These are phyloP conservation scores for Vitis labrusca DNA, from an alignment of 164 flowering plant species.

Conservation along the genomic window DNA sequence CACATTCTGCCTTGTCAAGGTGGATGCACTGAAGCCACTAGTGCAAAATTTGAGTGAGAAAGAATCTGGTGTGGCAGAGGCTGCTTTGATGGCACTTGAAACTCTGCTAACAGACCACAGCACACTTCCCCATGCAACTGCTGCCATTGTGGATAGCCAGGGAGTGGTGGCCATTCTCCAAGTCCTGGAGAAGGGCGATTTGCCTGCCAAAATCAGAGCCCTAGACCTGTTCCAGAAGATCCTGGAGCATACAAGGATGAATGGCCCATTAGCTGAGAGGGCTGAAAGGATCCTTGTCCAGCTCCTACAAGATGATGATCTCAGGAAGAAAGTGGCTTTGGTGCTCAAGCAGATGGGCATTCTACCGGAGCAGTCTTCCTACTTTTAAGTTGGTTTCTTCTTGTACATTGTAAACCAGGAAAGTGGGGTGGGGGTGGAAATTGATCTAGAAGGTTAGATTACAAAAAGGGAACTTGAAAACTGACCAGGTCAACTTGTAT, in stretches of 20 bases:
- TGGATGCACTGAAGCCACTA: slow-evolving; percentile 25
- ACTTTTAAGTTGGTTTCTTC: slow-evolving; percentile 8
- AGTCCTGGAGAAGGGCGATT: slow-evolving; percentile 23
- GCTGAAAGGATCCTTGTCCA: slow-evolving; percentile 24
- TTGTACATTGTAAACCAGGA: too few species aligned
- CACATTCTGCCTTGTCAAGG: slow-evolving; percentile 27
- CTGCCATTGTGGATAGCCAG: slow-evolving; percentile 18
- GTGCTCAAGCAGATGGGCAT: slow-evolving; percentile 20
- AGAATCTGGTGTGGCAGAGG: slow-evolving; percentile 25
- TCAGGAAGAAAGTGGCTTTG: slow-evolving; percentile 21
- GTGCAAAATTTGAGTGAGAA: slow-evolving; percentile 14
- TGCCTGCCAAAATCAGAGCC: slow-evolving; percentile 21
- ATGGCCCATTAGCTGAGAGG: slow-evolving; percentile 7
- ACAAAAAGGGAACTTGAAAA: too few species aligned
- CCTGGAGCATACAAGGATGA: slow-evolving; percentile 3
- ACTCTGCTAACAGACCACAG: slow-evolving; percentile 19
- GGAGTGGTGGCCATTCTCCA: slow-evolving; percentile 20
- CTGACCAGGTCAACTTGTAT: too few species aligned
- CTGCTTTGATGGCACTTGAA: slow-evolving; percentile 25
- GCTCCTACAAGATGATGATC: slow-evolving; percentile 21
- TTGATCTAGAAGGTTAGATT: too few species aligned
- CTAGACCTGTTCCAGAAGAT: slow-evolving; percentile 24
- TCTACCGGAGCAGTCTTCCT: slow-evolving; percentile 29
- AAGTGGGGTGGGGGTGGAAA: too few species aligned
- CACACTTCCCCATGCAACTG: slow-evolving; percentile 16